Evolutionary conservation across 495 filamentous ascomycete genomes (phyloP).

Genomic region (Penicillium lividum): DNA sequence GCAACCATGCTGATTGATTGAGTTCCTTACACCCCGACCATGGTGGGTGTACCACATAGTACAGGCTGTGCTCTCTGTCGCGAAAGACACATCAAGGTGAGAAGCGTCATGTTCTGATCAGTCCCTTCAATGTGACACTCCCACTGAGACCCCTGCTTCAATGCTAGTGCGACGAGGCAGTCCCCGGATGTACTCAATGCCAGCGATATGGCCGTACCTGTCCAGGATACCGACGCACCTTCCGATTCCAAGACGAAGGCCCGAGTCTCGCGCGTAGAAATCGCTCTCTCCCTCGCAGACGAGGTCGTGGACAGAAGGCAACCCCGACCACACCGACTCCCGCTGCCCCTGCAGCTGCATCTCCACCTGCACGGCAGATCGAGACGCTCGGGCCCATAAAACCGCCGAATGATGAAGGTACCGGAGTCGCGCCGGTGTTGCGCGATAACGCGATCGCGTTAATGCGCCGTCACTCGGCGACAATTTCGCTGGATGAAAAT

Average conservation of each 20-base stretch:
- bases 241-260: constrained; percentile 41
- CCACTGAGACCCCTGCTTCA: neutral
- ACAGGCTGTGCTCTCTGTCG: constrained; percentile 41
- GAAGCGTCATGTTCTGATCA: neutral
- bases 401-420: neutral
- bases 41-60: constrained; percentile 44
- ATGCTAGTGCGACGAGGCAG: constrained; percentile 36
- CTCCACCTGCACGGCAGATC: constrained; percentile 4
- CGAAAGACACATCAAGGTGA: constrained; percentile 40
- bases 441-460: constrained; percentile 30
- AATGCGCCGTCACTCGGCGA: constrained; percentile 27
- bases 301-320: constrained; percentile 4
- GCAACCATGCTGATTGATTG: constrained; percentile 17
- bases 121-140: neutral
- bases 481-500: constrained; percentile 21
- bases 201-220: constrained; percentile 38
- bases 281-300: constrained; percentile 18
- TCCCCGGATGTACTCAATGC: constrained; percentile 38
- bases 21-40: constrained; percentile 14
- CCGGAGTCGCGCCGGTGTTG: constrained; percentile 24
- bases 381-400: constrained; percentile 9
- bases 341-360: neutral
- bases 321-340: neutral
- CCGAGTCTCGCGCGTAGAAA: constrained; percentile 33
- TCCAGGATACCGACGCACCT: constrained; percentile 38